Base-by-base conservation (phyloP, 768 basidiomycete species). In the Rhodotorula toruloides region DNA sequence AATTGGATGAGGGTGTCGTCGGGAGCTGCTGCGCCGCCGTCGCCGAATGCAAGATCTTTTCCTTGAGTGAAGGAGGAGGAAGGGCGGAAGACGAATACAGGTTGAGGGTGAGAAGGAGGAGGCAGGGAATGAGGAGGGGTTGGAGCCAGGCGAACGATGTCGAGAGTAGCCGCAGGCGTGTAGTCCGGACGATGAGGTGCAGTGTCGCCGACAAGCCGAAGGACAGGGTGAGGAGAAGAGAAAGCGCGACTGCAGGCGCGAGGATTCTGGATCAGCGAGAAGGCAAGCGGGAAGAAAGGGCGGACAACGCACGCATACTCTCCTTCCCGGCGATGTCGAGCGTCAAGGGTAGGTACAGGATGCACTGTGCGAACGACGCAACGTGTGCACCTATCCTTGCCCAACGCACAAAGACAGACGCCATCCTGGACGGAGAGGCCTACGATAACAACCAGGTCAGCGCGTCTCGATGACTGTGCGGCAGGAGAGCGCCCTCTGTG, bases 261-360 rank as follows among this genome's bases (percentile, higher is more conserved):
- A 44, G 46, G 42, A 19, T 46, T 46, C 25, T n/a, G n/a, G 50
- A n/a, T 40, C n/a, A 53, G 21, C 14, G 31, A 39, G 17, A 17
- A 22, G 25, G 22, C 34, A n/a, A 36, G 12, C 27, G 17, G 16
- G 6, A 7, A 49, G 11, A 22, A 9, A 29, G 36, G 2, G 39
- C 8, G 42, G 42, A 6, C 16, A 19, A 44, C 59, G 29, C 29
- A 60, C 59, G 65, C 54, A 72, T 60, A 32, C 53, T 56, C 27
- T 69, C 55, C 39, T 67, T 66, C n/a, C 74, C 75, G 3, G 74
- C 75, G 43, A 75, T 73, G 47, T 76, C 75, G 52, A 74, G 74
- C 5, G 74, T 71, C 37, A 76, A 67, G 8, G 75, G 75, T 19
- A 76, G 69, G 58, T 74, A 76, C 9, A 74, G 70, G 47, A 76